Evolutionary conservation across 805 yeast species (phyloP), one percentile per base, ranked within the genome.

Genomic region (Martiniozyma abietophila): DNA sequence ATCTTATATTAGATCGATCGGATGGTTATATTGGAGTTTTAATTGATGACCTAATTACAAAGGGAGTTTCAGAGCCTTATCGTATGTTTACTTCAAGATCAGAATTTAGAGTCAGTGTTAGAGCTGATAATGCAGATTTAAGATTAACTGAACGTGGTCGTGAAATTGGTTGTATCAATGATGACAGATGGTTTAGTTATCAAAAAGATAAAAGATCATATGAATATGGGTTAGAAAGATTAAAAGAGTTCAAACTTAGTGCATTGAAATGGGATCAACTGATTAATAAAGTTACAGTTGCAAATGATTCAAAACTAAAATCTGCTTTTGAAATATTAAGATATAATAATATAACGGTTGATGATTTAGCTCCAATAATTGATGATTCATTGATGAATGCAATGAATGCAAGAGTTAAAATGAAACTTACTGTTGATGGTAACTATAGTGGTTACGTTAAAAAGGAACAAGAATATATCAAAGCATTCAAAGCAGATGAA

Each of bases 31-130:
- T 83, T 35, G 99, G 98, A 1, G 95, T 92, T 5, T 61, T 92
- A 39, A 78, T 92, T 31, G 98, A 92, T 56, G 99, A 92, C 60
- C 65, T 92, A 44, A 80, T 88, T 20, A 88, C 96, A 1, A 85
- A 85, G 54, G 99, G 98, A 14, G 95, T 92, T 2, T 83, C 78
- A 40, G 99, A 92, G 55, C 99, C 99, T 1, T 92, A 92, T 54
- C 65, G 99, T 43, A 92, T 92, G 98, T 92, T 92, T 52, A 92
- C 98, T 0, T 85, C 96, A 5, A 69, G 99, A 32, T 82, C 95
- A 0, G 99, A 92, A 54, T 92, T 85, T 54, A 67, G 98, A 51
- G 74, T 92, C 25, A 78, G 86, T 22, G 84, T 86, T 4, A 65
- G 99, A 39, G 78, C 95, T 0, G 98, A 92, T 54, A 92, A 92